A percentile compares a stretch with the other conserved stretches of the same genome.
Evolutionary conservation across 768 basidiomycete species (phyloP).

Genomic region (Trametes coccinea): DNA sequence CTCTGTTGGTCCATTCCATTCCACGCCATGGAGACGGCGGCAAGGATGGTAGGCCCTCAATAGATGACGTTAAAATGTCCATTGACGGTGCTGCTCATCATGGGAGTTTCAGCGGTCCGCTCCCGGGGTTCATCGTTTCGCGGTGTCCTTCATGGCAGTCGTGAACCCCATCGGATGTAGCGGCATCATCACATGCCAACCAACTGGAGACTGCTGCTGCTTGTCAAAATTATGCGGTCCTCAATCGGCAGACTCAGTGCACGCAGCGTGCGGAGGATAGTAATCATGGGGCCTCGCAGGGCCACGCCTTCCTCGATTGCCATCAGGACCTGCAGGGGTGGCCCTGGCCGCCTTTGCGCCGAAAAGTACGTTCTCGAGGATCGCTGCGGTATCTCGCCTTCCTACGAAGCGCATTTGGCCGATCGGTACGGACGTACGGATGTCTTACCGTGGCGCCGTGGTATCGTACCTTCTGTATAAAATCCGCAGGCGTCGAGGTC

Average conservation of each 20-base stretch:
- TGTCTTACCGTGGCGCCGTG: neutral
- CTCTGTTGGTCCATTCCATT: no score
- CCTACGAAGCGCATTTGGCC: neutral
- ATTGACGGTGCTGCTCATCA: no score
- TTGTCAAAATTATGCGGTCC: neutral
- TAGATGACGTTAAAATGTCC: no score
- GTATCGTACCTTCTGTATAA: constrained; percentile 1
- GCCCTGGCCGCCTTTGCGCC: constrained; percentile 1
- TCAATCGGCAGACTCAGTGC: neutral
- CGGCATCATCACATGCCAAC: neutral
- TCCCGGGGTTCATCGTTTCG: no score
- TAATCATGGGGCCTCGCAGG: constrained; percentile 3
- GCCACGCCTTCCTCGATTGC: neutral
- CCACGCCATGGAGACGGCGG: no score
- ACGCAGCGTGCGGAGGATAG: neutral
- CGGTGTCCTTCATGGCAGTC: neutral
- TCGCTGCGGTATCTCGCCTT: neutral
- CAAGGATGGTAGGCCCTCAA: no score
- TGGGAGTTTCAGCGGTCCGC: no score
- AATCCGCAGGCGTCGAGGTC: no score
- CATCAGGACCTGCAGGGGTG: neutral
- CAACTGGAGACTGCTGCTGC: neutral
- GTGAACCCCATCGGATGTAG: neutral
- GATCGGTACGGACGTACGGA: neutral
- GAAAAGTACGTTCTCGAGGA: neutral